Base-by-base conservation (phyloP, 2,329 filamentous ascomycete genomes). In the Alternaria arborescens region DNA sequence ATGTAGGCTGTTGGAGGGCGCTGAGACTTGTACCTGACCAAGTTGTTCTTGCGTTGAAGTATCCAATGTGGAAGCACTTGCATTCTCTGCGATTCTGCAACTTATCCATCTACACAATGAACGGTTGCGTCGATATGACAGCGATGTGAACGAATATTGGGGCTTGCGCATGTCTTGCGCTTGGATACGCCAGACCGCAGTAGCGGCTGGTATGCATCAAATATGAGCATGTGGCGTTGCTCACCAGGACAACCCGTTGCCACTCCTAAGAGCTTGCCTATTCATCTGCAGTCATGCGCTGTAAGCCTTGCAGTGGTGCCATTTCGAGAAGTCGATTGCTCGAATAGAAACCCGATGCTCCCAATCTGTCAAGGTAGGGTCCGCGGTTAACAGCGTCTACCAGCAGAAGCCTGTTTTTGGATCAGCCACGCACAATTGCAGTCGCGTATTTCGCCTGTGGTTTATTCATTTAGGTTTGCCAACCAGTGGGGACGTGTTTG, bases 301-400 rank as follows among this genome's bases (percentile, higher is more conserved):
- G 20, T 26, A n/a, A 50, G 46, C 32, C 30, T 36, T 38, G 46
- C 46, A 50, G 46, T 50, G 46, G 46, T 38, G 32, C 30, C 30
- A 18, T 18, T 38, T 50, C 11, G 46, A 50, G 46, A 50, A 50
- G 30, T 50, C 46, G 46, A 50, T 38, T 36, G 32, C 46, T 32
- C 46, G 20, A 50, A 38, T 50, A 38, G 46, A 50, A 18, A 10
- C n/a, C 8, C 46, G 46, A 38, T 50, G 46, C 46, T 22, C 32
- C 8, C 46, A 14, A 50, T 50, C 10, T 26, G 14, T 50, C 46
- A 50, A 50, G 46, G 32, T 12, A 50, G 36, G 46, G 46, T 50
- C 46, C 34, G 32, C 46, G 46, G 5, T 50, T 38, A 5, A 20
- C 22, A 50, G 46, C 20, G 46, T 20, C 46, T 22, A 26, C 46